Percentiles rank a stretch among this genome's conserved stretches.
phyloP scores from a whole-genome alignment of 2,329 filamentous ascomycete species.

The Rachicladosporium sp. region DNA sequence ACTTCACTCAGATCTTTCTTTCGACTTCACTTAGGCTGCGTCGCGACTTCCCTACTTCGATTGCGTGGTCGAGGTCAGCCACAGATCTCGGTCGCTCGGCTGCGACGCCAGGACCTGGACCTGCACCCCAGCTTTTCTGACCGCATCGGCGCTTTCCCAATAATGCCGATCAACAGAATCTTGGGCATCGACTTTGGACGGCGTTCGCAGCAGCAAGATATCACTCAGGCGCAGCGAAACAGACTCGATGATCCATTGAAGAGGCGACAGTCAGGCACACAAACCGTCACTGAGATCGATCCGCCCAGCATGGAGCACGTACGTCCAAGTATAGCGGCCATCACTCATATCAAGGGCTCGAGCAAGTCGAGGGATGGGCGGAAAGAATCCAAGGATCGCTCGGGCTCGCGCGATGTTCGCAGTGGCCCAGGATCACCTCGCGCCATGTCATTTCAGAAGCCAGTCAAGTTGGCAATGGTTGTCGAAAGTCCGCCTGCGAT shows the following conservation, averaged over 20 bases:
- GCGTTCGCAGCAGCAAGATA: constrained; percentile 2
- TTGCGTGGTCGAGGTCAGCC: too few relatives aligned
- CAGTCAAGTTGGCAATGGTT: constrained; percentile 44
- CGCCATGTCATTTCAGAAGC: constrained; percentile 15
- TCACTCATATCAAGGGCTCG: constrained; percentile 4
- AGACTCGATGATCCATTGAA: constrained; percentile 4
- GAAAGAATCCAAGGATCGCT: constrained; percentile 16
- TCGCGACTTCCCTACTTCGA: too few relatives aligned
- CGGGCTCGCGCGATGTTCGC: constrained; percentile 11
- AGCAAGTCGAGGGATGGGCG: constrained; percentile 5
- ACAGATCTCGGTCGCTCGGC: too few relatives aligned
- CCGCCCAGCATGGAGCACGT: constrained; percentile 24
- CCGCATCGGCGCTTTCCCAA: constrained; percentile 2
- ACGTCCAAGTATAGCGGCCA: constrained; percentile 14
- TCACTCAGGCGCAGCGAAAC: constrained; percentile 5
- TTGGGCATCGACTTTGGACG: constrained; percentile 21
- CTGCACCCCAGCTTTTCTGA: too few relatives aligned
- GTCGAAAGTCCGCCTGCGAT: constrained; percentile 83
- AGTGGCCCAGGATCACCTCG: constrained; percentile 10
- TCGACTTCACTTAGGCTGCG: too few relatives aligned
- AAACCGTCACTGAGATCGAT: constrained; percentile 9
- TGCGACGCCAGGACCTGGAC: too few relatives aligned
- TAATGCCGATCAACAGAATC: constrained; percentile 20
- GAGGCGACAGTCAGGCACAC: constrained; percentile 8
- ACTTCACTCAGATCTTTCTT: too few relatives aligned